These are phyloP conservation scores for Fraxinus latifolia DNA, from an alignment of 305 asterid genomes.

Conservation along the genomic window DNA sequence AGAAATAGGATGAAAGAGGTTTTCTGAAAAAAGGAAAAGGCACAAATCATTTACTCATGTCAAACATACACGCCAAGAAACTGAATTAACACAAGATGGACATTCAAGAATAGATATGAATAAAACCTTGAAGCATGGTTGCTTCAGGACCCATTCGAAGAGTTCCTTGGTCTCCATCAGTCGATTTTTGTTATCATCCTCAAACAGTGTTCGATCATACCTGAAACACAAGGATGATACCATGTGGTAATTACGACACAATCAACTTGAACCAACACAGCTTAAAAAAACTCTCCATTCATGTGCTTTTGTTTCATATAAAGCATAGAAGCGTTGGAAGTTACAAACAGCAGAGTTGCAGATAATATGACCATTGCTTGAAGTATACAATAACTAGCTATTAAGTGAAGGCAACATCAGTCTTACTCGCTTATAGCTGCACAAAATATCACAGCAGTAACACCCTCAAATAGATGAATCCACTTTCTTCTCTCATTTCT, in stretches of 20 bases:
- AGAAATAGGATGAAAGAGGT: slow-evolving; percentile 95
- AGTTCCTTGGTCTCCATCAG: slow-evolving; percentile 97
- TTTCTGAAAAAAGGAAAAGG: slow-evolving; percentile 56
- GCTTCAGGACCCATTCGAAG: slow-evolving; percentile 93
- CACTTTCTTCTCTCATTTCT: slow-evolving; percentile 98
- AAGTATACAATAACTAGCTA: not conserved
- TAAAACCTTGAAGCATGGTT: slow-evolving; percentile 89
- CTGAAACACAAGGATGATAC: slow-evolving; percentile 38
- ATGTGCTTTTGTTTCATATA: not conserved
- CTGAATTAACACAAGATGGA: not conserved
- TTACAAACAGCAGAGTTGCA: not conserved
- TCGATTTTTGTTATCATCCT: slow-evolving; percentile 89
- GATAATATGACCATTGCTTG: not conserved
- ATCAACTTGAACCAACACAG: not conserved
- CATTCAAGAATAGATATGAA: not conserved
- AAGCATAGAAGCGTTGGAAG: not conserved
- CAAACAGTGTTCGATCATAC: slow-evolving; percentile 89
- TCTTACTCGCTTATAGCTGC: slow-evolving; percentile 96
- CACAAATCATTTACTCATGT: slow-evolving; percentile 8
- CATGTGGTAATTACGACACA: not conserved
- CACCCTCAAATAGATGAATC: slow-evolving; percentile 98
- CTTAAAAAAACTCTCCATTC: not conserved
- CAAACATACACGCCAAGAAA: not conserved
- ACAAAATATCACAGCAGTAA: slow-evolving; percentile 97
- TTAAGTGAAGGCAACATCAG: slow-evolving; percentile 23